Percentiles rank a stretch among this genome's conserved stretches.
Conservation (phyloP, 2,329 filamentous ascomycete genomes). For the Tolypocladium tropicale region DNA sequence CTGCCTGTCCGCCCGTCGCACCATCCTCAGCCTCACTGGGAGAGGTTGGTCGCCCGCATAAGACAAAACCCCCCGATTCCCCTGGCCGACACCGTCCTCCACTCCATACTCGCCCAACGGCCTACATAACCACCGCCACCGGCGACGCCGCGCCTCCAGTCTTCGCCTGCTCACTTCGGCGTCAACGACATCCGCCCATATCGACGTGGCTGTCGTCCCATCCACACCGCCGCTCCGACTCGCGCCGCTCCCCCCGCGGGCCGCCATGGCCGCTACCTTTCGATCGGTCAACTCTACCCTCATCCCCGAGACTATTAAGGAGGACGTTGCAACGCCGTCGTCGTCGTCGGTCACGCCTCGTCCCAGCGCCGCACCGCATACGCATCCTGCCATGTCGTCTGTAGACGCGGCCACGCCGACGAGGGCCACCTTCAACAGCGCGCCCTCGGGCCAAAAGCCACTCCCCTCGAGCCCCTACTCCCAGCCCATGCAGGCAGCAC, state of each 20-base stretch:
- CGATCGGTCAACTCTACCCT: conserved; percentile 35
- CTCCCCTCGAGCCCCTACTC: conserved; percentile 43
- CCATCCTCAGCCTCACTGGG: conserved; percentile 15
- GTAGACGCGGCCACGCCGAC: conserved; percentile 53
- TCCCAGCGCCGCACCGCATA: conserved; percentile 23
- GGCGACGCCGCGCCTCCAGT: background rate
- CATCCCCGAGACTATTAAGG: conserved; percentile 18
- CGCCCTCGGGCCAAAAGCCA: conserved; percentile 38
- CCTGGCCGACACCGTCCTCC: conserved; percentile 3
- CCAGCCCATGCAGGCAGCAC: conserved; percentile 36
- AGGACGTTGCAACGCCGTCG: conserved; percentile 27
- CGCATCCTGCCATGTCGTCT: conserved; percentile 13
- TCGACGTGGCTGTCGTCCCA: background rate
- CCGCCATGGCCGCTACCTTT: conserved; percentile 37
- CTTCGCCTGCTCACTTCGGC: background rate
- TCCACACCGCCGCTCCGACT: conserved; percentile 9
- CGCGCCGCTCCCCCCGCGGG: conserved; percentile 5
- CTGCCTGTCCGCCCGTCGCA: conserved; percentile 9
- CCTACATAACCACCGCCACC: background rate
- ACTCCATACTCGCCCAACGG: conserved; percentile 6
- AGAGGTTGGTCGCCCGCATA: conserved; percentile 5
- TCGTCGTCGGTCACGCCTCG: conserved; percentile 20
- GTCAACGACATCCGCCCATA: background rate
- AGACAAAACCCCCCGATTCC: conserved; percentile 4
- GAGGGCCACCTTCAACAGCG: conserved; percentile 38